A percentile compares a stretch with the other conserved stretches of the same genome.
Conservation (phyloP, 2,329 filamentous ascomycete species). For the Claviceps africana region DNA sequence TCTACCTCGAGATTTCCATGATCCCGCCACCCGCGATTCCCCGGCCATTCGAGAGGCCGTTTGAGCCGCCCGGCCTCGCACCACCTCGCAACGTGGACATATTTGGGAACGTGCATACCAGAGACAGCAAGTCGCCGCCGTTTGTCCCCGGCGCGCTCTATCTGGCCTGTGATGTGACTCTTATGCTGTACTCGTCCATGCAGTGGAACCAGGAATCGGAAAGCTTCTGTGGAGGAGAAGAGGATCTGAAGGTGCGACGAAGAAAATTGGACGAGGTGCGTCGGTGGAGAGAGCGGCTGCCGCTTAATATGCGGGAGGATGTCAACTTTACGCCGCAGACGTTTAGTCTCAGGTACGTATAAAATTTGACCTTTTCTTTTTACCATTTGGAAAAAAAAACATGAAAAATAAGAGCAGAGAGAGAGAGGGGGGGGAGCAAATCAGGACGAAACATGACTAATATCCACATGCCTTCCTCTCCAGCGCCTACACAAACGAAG, state of each 20-base stretch:
- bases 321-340: conserved; percentile 9
- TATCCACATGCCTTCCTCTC: too few relatives aligned
- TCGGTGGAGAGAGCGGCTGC: conserved; percentile 5
- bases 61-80: not conserved
- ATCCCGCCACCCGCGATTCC: conserved; percentile 6
- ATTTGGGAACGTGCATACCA: conserved; percentile 3
- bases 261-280: conserved; percentile 1
- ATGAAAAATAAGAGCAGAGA: too few relatives aligned
- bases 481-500: conserved; percentile 7
- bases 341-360: conserved; percentile 6
- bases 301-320: conserved; percentile 6
- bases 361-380: not conserved
- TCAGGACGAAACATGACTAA: too few relatives aligned
- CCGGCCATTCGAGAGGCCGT: conserved; percentile 5
- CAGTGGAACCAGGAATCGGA: conserved; percentile 3
- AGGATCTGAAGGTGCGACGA: conserved; percentile 5
- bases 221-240: not conserved
- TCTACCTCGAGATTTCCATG: conserved; percentile 7
- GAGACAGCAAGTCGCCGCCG: conserved; percentile 1
- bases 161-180: conserved; percentile 7
- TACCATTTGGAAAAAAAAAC: too few relatives aligned
- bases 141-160: conserved; percentile 6
- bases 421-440: too few relatives aligned
- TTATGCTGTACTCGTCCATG: conserved; percentile 8
- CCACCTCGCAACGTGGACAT: conserved; percentile 4